These are phyloP conservation scores for Raddia guianensis DNA, from an alignment of 176 grass and related monocot species.

Conservation along the genomic window DNA sequence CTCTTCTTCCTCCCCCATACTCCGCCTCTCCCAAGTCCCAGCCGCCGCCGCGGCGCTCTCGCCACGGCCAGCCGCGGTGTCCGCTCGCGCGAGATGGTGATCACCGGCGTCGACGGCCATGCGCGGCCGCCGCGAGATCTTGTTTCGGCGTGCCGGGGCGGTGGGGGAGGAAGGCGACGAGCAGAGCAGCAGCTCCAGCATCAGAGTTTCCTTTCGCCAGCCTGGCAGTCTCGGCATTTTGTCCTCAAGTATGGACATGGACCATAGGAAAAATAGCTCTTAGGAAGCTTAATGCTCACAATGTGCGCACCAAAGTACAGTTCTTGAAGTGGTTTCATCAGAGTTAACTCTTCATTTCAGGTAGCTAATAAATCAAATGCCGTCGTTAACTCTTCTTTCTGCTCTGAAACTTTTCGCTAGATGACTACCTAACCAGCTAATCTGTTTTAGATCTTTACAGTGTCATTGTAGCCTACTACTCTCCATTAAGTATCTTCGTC, in stretches of 20 bases:
- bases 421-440: not conserved
- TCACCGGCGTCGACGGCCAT: too few species aligned
- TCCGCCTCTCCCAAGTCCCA: too few species aligned
- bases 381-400: not conserved
- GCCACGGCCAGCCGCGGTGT: too few species aligned
- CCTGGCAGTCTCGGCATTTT: too few species aligned
- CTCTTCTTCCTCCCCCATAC: too few species aligned
- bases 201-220: too few species aligned
- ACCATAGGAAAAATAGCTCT: not conserved
- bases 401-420: not conserved
- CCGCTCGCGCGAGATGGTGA: too few species aligned
- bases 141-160: too few species aligned
- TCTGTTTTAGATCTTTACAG: constrained; percentile 8
- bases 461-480: not conserved
- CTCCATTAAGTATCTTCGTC: constrained; percentile 17
- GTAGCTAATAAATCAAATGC: constrained; percentile 7
- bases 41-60: too few species aligned
- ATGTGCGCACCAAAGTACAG: not conserved
- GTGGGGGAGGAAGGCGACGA: too few species aligned
- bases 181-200: too few species aligned
- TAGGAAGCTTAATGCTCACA: not conserved
- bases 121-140: too few species aligned
- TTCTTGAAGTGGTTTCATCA: not conserved
- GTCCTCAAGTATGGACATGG: not conserved
- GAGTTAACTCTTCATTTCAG: not conserved